phyloP scores from a whole-genome alignment of 148 eudicot species.

The Fagopyrum homotropicum region DNA sequence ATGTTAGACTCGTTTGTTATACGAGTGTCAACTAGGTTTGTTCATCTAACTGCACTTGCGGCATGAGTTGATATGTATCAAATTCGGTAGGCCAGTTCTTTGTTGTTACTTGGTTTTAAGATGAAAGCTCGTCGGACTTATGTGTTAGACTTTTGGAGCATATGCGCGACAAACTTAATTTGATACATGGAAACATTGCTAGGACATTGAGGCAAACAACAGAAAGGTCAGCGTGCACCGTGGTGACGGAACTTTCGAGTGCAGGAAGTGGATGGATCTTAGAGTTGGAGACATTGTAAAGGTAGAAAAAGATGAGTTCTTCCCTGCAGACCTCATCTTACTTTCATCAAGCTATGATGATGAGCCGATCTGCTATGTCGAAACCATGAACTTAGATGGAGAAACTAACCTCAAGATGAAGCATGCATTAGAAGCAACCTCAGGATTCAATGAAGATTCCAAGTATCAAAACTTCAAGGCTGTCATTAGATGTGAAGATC shows the following conservation, averaged over 20 bases:
- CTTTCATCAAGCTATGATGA: conserved; percentile 62
- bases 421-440: conserved; percentile 43
- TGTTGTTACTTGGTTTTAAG: too few relatives aligned
- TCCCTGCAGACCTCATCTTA: conserved; percentile 61
- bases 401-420: conserved; percentile 65
- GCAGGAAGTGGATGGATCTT: conserved; percentile 37
- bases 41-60: too few relatives aligned
- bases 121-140: too few relatives aligned
- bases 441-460: conserved; percentile 37
- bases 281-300: conserved; percentile 62
- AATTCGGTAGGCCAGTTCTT: too few relatives aligned
- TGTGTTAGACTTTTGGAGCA: too few relatives aligned
- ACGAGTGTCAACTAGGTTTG: too few relatives aligned
- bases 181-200: conserved; percentile 12
- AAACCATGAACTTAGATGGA: conserved; percentile 65
- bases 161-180: background rate
- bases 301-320: conserved; percentile 58
- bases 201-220: conserved; percentile 59
- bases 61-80: too few relatives aligned
- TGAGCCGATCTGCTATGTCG: conserved; percentile 65
- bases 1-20: too few relatives aligned
- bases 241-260: conserved; percentile 36
- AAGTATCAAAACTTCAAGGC: conserved; percentile 40
- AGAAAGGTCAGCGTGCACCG: conserved; percentile 32
- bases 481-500: conserved; percentile 56